A percentile compares a stretch with the other conserved stretches of the same genome.
phyloP scores from a whole-genome alignment of 2,329 filamentous ascomycete species.

The Harringtonia aguacate region DNA sequence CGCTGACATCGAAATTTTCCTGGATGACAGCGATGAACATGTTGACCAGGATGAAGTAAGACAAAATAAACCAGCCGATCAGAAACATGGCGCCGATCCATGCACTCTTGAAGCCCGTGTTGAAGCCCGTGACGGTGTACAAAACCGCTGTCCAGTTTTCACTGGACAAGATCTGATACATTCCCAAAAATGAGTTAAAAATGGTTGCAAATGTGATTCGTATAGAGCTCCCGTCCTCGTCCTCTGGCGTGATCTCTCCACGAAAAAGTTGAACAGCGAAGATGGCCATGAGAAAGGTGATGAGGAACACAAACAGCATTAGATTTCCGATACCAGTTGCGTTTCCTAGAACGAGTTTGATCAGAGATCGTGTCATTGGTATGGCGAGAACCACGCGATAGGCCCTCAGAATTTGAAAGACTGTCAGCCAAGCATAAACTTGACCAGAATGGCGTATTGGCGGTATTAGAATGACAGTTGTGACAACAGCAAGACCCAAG shows the following conservation, averaged over 20 bases:
- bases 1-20: slow-evolving; percentile 96
- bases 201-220: slow-evolving; percentile 77
- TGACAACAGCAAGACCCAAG: slow-evolving; percentile 67
- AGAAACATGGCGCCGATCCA: slow-evolving; percentile 91
- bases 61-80: slow-evolving; percentile 89
- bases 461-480: slow-evolving; percentile 76
- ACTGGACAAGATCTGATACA: slow-evolving; percentile 94
- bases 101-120: slow-evolving; percentile 55
- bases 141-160: slow-evolving; percentile 91
- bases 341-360: slow-evolving; percentile 82
- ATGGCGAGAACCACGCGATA: slow-evolving; percentile 89
- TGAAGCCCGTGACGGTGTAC: slow-evolving; percentile 67
- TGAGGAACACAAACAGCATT: slow-evolving; percentile 91
- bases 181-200: slow-evolving; percentile 91
- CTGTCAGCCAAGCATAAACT: slow-evolving; percentile 75
- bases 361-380: slow-evolving; percentile 75
- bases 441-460: slow-evolving; percentile 61
- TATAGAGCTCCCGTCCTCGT: slow-evolving; percentile 50
- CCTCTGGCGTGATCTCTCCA: slow-evolving; percentile 62
- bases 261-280: slow-evolving; percentile 90
- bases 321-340: slow-evolving; percentile 85
- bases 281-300: slow-evolving; percentile 88
- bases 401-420: slow-evolving; percentile 86
- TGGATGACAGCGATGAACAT: slow-evolving; percentile 99
- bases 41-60: slow-evolving; percentile 92